Evolutionary conservation across 2,329 filamentous ascomycete species (phyloP), one percentile per base, ranked within the genome.

Genomic region (Didymella exigua): DNA sequence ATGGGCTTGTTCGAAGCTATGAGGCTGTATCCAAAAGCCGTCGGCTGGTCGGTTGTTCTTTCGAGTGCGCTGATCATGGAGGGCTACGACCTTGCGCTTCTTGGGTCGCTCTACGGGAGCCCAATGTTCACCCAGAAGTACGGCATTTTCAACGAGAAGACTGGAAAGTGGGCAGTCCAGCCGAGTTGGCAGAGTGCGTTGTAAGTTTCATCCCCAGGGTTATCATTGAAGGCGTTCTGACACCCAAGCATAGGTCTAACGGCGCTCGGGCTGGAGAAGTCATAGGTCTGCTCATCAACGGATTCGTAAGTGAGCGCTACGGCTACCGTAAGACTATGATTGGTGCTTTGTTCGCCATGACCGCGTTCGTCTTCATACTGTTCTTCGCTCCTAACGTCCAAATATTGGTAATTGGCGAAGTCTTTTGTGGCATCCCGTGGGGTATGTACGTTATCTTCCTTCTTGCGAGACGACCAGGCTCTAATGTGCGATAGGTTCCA

Each of bases 61-160:
- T 93, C 89, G 6, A 93, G 89, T 1, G 91, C 89, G 71, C 91
- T 96, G 70, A 86, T 85, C 65, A 96, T 96, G 91, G 91, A 96
- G 74, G 91, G 90, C 6, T 95, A 92, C 75, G 90, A 96, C 71
- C 81, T 93, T 57, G 86, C 84, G 61, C 79, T 96, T 47, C 84
- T 93, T 69, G 90, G 88, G 75, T 91, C 90, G 73, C 89, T 93
- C 66, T 92, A 84, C 50, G 77, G 69, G 6, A 77, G 75, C 44
- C 74, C 75, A 2, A 69, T 74, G 37, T 81, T 80, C 73, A 76
- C 79, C 36, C 63, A 63, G 49, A 74, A 75, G 53, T 80, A 76
- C 53, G 78, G 78, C 23, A 66, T 71, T 0, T 67, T 68, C 27
- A 65, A 71, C 16, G 58, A 69, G 1, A 65, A 71, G 26, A 74